Evolutionary conservation across 2,329 filamentous ascomycete genomes (phyloP).

Genomic region (Monilinia aucupariae): DNA sequence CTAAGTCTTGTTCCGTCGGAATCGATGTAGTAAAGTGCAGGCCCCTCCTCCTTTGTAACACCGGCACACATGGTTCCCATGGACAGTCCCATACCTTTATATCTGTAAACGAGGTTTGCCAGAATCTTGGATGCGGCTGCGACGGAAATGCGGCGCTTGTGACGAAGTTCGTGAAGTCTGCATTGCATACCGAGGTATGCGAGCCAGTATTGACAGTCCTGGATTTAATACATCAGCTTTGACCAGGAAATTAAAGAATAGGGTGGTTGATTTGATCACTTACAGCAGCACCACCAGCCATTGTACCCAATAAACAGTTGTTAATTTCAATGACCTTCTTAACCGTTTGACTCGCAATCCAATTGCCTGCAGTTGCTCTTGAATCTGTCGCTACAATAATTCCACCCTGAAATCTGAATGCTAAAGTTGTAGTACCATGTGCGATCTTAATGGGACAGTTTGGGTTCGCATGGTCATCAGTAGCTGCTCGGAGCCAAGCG

Average conservation of each 20-base stretch:
- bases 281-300: slow-evolving; percentile 94
- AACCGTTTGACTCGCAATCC: slow-evolving; percentile 99
- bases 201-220: slow-evolving; percentile 99
- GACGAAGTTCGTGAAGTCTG: slow-evolving; percentile 95
- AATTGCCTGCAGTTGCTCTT: slow-evolving; percentile 92
- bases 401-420: slow-evolving; percentile 95
- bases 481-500: slow-evolving; percentile 92
- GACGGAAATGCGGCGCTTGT: slow-evolving; percentile 98
- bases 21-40: slow-evolving; percentile 98
- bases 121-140: slow-evolving; percentile 97
- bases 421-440: slow-evolving; percentile 95
- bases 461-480: slow-evolving; percentile 95
- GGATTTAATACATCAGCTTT: slow-evolving; percentile 7
- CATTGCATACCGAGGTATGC: slow-evolving; percentile 99
- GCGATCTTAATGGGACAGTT: slow-evolving; percentile 98
- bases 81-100: slow-evolving; percentile 97
- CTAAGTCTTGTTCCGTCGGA: slow-evolving; percentile 88
- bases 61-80: slow-evolving; percentile 99
- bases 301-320: slow-evolving; percentile 86
- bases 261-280: slow-evolving; percentile 32
- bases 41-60: slow-evolving; percentile 90
- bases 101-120: slow-evolving; percentile 94
- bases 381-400: slow-evolving; percentile 99
- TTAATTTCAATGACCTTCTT: slow-evolving; percentile 99
- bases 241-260: neutral